phyloP scores from a whole-genome alignment of 1,284 basidiomycete species.

The Leccinum angustisporum region DNA sequence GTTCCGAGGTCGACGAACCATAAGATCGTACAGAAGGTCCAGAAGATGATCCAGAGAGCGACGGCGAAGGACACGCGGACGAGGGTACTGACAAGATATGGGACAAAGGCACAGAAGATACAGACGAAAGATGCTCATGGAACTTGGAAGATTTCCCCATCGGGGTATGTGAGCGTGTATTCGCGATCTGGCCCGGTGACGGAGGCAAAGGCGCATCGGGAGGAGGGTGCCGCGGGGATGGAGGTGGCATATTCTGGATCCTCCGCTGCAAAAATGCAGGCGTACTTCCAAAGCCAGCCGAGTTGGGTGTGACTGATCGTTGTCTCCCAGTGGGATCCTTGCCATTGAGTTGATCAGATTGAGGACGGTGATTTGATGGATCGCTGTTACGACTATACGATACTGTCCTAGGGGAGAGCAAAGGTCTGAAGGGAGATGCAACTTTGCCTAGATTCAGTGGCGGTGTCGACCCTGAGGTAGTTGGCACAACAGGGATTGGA shows the following conservation, averaged over 20 bases:
- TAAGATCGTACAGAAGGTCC: slow-evolving; percentile 27
- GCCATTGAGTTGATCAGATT: slow-evolving; percentile 13
- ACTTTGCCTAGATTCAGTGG: slow-evolving; percentile 14
- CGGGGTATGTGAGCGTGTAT: slow-evolving; percentile 12
- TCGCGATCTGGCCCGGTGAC: slow-evolving; percentile 14
- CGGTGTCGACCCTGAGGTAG: slow-evolving; percentile 12
- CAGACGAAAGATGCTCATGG: slow-evolving; percentile 35
- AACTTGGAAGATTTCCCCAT: slow-evolving; percentile 28
- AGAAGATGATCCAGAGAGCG: slow-evolving; percentile 34
- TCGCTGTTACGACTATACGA: slow-evolving; percentile 10
- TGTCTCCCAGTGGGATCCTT: slow-evolving; percentile 10
- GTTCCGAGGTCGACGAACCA: slow-evolving; percentile 24
- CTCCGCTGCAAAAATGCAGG: slow-evolving; percentile 34
- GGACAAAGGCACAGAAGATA: slow-evolving; percentile 27
- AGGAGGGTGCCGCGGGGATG: slow-evolving; percentile 30
- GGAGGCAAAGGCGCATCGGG: slow-evolving; percentile 32
- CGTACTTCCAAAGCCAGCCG: slow-evolving; percentile 12
- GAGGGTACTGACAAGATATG: slow-evolving; percentile 11
- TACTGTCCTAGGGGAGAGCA: slow-evolving; percentile 19
- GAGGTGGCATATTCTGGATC: slow-evolving; percentile 25
- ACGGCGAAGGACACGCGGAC: slow-evolving; percentile 17
- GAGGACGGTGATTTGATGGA: neutral
- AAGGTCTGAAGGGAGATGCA: slow-evolving; percentile 27
- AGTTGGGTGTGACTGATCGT: slow-evolving; percentile 7
- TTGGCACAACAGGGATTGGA: slow-evolving; percentile 18